Evolutionary conservation across 371 early-diverging fungal species (phyloP), one percentile per base, ranked within the genome.

Genomic region (Capillidium heterosporum): DNA sequence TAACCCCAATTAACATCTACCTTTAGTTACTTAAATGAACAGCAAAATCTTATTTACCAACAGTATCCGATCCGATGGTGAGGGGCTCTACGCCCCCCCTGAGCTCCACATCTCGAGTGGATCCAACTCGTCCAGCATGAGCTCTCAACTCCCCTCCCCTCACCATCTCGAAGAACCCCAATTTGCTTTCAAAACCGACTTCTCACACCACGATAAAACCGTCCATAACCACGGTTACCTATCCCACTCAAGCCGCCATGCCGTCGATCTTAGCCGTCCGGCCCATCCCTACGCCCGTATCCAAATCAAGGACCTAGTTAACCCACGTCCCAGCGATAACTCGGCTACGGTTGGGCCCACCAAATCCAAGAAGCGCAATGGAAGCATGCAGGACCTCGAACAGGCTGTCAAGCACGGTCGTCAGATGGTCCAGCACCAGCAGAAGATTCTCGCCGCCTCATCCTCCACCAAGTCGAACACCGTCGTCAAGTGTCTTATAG

Each of bases 111-210:
- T 39, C 4, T 53, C 53, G 3, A 29, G 29, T 35, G 39, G 35
- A 35, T 35, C 31, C n/a, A 27, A 32, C 24, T 53, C 53, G 5
- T 53, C 53, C n/a, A 39, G 35, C 13, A 27, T 29, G 19, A 53
- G 29, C 53, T 53, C 53, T 17, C 53, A 53, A n/a, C 53, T 53
- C 17, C 53, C 53, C n/a, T 53, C 53, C 10, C 53, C 53, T 10
- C 27, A 53, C 13, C 21, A 29, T 28, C 50, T 28, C 17, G 50
- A 17, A 17, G 35, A 44, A 31, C 31, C 32, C 28, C 24, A 49
- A 5, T 24, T 28, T 24, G 28, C 50, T 28, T 24, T 31, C 23
- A 31, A 4, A 17, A 32, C 53, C 26, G 2, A 53, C 32, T 23
- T 39, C n/a, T 35, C 39, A 29, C 2, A 4, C 35, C 10, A 31